phyloP scores from a whole-genome alignment of 768 basidiomycete species.

The Tremella yokohamensis region DNA sequence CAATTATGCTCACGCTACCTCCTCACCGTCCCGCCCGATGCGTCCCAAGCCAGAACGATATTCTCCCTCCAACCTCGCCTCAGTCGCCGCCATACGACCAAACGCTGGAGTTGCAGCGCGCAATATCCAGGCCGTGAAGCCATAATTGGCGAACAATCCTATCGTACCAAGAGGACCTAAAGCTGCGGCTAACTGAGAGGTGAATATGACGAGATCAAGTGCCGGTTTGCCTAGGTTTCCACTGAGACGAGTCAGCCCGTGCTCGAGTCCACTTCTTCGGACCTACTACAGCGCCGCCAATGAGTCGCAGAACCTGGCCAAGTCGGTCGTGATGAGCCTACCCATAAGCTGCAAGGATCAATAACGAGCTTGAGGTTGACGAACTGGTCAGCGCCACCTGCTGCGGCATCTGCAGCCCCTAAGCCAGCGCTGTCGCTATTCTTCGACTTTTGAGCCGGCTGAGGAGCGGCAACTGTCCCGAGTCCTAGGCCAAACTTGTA shows the following conservation, averaged over 20 bases:
- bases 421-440: conserved; percentile 6
- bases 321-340: conserved; percentile 81
- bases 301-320: conserved; percentile 81
- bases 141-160: conserved; percentile 77
- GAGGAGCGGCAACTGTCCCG: conserved; percentile 29
- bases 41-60: conserved; percentile 82
- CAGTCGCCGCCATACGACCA: conserved; percentile 79
- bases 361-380: conserved; percentile 10
- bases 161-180: conserved; percentile 80
- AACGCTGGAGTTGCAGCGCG: conserved; percentile 87
- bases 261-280: not conserved
- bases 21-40: conserved; percentile 83
- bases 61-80: conserved; percentile 85
- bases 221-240: conserved; percentile 91
- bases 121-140: conserved; percentile 76
- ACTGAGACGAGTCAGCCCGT: conserved; percentile 53
- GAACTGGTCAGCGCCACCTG: conserved; percentile 73
- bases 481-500: conserved; percentile 52
- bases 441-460: conserved; percentile 7
- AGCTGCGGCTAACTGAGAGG: conserved; percentile 79
- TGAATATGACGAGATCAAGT: conserved; percentile 86
- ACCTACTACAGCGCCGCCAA: conserved; percentile 82
- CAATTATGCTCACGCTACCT: conserved; percentile 68
- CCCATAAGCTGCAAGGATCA: not conserved
- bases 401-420: conserved; percentile 30